Conservation (phyloP, 2,329 filamentous ascomycete species). For the Arachnomyces sp. region DNA sequence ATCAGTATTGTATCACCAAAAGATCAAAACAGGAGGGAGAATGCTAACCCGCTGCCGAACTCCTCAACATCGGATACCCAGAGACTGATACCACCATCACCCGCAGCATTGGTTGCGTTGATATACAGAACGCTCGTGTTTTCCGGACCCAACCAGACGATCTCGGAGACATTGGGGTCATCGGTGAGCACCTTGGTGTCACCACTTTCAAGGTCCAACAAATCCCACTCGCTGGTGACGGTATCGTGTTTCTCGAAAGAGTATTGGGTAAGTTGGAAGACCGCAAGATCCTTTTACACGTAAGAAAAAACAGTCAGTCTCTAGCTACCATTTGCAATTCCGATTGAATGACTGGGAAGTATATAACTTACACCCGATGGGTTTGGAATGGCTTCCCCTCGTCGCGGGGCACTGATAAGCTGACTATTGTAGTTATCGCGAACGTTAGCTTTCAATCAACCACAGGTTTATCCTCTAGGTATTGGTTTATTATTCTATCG, state of each 20-base stretch:
- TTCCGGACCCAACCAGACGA: conserved; percentile 66
- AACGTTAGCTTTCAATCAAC: neutral
- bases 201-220: conserved; percentile 62
- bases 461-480: conserved; percentile 1
- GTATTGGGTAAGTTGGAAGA: conserved; percentile 62
- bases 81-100: conserved; percentile 32
- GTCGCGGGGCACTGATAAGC: conserved; percentile 30
- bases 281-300: conserved; percentile 30
- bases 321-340: neutral
- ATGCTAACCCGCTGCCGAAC: conserved; percentile 26
- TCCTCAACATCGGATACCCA: conserved; percentile 29
- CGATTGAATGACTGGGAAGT: neutral
- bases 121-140: conserved; percentile 54
- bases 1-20: too few relatives aligned
- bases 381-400: conserved; percentile 31
- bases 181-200: conserved; percentile 60
- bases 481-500: too few relatives aligned
- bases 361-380: conserved; percentile 31
- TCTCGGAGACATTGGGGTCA: conserved; percentile 58
- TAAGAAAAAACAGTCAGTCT: conserved; percentile 2
- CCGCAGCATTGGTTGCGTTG: conserved; percentile 37
- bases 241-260: conserved; percentile 69
- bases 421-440: conserved; percentile 16
- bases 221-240: conserved; percentile 51
- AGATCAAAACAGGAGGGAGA: neutral